Conservation (phyloP, 2,329 filamentous ascomycete species). For the Albophoma yamanashiensis region DNA sequence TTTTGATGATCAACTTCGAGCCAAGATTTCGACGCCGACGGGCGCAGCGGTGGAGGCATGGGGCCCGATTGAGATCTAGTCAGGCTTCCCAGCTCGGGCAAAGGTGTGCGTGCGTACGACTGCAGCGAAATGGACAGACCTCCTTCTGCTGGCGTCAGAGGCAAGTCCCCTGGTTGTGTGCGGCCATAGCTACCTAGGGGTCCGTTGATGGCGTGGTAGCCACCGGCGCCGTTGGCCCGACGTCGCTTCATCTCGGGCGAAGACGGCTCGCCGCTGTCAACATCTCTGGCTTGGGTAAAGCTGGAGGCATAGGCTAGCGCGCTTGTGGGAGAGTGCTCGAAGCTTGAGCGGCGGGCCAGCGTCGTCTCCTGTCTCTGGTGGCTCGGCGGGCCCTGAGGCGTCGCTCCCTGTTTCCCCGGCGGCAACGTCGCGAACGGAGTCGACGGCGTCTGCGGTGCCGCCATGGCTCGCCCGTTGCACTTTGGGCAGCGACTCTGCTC, state of each 20-base stretch:
- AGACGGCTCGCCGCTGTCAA: constrained; percentile 26
- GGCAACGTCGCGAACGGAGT: constrained; percentile 31
- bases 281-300: constrained; percentile 12
- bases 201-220: constrained; percentile 17
- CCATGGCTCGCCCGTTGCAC: constrained; percentile 59
- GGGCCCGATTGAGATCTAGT: constrained; percentile 25
- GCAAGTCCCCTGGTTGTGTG: constrained; percentile 4
- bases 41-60: constrained; percentile 46
- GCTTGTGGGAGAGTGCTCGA: constrained; percentile 13
- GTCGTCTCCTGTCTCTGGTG: constrained; percentile 12
- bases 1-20: constrained; percentile 17
- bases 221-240: constrained; percentile 37
- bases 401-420: constrained; percentile 12
- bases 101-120: constrained; percentile 12
- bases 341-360: constrained; percentile 15
- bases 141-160: constrained; percentile 12
- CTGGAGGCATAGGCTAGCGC: constrained; percentile 12
- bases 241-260: constrained; percentile 51
- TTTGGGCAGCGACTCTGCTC: constrained; percentile 53
- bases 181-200: constrained; percentile 5
- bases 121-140: constrained; percentile 7
- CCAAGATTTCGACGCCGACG: constrained; percentile 19
- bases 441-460: constrained; percentile 48
- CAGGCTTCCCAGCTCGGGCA: constrained; percentile 18
- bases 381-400: constrained; percentile 10